phyloP scores from a whole-genome alignment of 2,329 filamentous ascomycete genomes.

The Stagonosporopsis vannaccii region DNA sequence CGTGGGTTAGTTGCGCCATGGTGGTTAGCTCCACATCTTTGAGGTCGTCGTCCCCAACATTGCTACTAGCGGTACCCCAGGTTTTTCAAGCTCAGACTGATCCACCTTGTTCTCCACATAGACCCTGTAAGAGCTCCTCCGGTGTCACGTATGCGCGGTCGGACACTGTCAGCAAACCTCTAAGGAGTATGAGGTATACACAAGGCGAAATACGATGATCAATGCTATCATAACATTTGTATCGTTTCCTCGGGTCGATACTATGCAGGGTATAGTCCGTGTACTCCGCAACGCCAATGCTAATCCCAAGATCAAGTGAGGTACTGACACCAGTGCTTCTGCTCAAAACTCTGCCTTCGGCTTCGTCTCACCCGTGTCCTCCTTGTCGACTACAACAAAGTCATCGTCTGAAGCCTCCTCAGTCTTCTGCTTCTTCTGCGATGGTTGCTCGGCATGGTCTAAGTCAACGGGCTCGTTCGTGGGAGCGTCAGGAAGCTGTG shows the following conservation, averaged over 20 bases:
- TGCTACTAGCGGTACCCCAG: slow-evolving; percentile 20
- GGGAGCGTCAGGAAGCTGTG: slow-evolving; percentile 58
- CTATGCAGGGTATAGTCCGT: slow-evolving; percentile 11
- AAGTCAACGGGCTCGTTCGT: slow-evolving; percentile 55
- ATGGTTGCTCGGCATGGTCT: slow-evolving; percentile 48
- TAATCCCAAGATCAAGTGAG: neutral
- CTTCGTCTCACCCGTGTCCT: slow-evolving; percentile 30
- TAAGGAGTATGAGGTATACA: too few relatives aligned
- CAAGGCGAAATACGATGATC: neutral
- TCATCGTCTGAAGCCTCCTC: slow-evolving; percentile 39
- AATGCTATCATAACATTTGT: neutral
- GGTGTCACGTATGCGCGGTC: neutral
- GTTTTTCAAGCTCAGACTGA: slow-evolving; percentile 1
- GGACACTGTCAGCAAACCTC: neutral
- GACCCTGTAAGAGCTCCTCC: neutral
- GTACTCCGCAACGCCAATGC: slow-evolving; percentile 10
- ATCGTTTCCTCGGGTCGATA: neutral
- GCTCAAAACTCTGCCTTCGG: slow-evolving; percentile 19
- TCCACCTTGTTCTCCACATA: slow-evolving; percentile 4
- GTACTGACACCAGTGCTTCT: too few relatives aligned
- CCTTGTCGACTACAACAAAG: slow-evolving; percentile 42
- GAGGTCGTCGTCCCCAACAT: slow-evolving; percentile 7
- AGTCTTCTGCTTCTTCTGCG: slow-evolving; percentile 58
- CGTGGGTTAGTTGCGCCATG: neutral
- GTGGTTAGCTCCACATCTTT: neutral